These are phyloP conservation scores for Leptodermis oblonga DNA, from an alignment of 257 asterid species.

Conservation along the genomic window DNA sequence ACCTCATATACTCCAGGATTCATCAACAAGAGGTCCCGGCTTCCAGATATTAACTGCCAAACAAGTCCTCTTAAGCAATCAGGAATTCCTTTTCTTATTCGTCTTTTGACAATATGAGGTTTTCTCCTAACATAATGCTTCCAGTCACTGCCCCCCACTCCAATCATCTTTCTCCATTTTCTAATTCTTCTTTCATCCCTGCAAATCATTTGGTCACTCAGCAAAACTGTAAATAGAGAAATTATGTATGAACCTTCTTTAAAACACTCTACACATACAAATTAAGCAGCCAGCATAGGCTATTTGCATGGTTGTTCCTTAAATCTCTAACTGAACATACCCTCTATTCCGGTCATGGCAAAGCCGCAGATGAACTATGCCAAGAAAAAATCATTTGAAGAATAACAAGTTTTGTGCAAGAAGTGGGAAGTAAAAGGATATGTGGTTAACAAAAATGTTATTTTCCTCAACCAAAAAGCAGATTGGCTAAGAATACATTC, in stretches of 20 bases:
- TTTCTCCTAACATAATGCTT: slow-evolving; percentile 90
- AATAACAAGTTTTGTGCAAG: not conserved
- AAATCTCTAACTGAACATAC: not conserved
- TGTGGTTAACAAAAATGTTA: not conserved
- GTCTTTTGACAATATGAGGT: slow-evolving; percentile 89
- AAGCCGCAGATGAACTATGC: not conserved
- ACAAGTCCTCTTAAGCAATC: slow-evolving; percentile 98
- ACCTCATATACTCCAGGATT: slow-evolving; percentile 99
- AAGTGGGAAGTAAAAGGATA: not conserved
- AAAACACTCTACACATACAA: not conserved
- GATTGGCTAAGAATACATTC: not conserved
- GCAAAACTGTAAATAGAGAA: not conserved
- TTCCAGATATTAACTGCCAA: slow-evolving; percentile 97
- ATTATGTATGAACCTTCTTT: not conserved
- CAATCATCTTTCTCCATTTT: slow-evolving; percentile 99
- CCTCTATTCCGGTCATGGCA: not conserved
- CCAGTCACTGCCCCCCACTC: slow-evolving; percentile 99
- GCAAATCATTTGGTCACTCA: slow-evolving; percentile 22
- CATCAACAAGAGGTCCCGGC: slow-evolving; percentile 96
- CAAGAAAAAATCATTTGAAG: not conserved
- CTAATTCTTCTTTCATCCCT: slow-evolving; percentile 91
- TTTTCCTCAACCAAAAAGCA: not conserved
- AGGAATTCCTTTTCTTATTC: slow-evolving; percentile 97
- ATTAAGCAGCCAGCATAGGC: not conserved
- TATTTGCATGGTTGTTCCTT: not conserved